Evolutionary conservation across 2,329 filamentous ascomycete species (phyloP).

Genomic region (Podosphaera aphanis): DNA sequence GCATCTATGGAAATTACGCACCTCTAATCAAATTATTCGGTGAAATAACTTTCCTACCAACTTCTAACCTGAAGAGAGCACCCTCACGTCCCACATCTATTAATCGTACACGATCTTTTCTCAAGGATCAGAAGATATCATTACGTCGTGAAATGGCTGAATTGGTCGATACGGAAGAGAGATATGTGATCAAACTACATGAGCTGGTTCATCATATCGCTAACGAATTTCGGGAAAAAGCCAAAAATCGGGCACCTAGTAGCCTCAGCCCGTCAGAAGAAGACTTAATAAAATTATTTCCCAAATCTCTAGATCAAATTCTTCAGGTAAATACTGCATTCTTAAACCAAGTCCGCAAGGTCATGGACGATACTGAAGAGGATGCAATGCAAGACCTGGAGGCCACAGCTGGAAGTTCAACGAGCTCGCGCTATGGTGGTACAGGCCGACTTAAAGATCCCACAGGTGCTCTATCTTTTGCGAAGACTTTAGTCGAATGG

Average conservation of each 20-base stretch:
- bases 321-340: constrained; percentile 64
- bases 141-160: constrained; percentile 76
- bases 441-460: constrained; percentile 37
- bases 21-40: constrained; percentile 59
- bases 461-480: constrained; percentile 55
- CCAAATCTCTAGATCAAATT: constrained; percentile 56
- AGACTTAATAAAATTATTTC: constrained; percentile 58
- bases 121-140: constrained; percentile 31
- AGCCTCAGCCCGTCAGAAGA: constrained; percentile 50
- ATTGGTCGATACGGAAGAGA: constrained; percentile 76
- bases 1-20: constrained; percentile 57
- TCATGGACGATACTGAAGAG: constrained; percentile 66
- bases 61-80: constrained; percentile 59
- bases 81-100: constrained; percentile 68
- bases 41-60: constrained; percentile 67
- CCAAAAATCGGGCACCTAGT: constrained; percentile 29
- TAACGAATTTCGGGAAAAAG: constrained; percentile 52
- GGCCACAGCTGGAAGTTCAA: constrained; percentile 24
- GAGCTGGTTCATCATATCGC: constrained; percentile 65
- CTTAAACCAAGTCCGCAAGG: constrained; percentile 46
- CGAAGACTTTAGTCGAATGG: constrained; percentile 67
- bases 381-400: constrained; percentile 59
- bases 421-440: constrained; percentile 22
- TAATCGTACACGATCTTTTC: constrained; percentile 55
- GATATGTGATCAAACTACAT: constrained; percentile 72